These are phyloP conservation scores for Ilyonectria sp. DNA, from an alignment of 2,329 filamentous ascomycete genomes.

Conservation along the genomic window DNA sequence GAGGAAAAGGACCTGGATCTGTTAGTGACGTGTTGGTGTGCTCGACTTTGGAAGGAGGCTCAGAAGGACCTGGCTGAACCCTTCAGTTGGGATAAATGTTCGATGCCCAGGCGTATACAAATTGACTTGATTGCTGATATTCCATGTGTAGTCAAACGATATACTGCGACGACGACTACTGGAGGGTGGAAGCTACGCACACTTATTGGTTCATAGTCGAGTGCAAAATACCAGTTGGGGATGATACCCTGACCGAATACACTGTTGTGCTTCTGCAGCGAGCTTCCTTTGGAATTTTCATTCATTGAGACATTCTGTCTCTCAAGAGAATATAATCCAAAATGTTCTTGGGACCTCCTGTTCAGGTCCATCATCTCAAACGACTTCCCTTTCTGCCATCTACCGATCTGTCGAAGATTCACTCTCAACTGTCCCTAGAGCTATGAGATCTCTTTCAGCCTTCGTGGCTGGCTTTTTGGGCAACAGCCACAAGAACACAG, in stretches of 20 bases:
- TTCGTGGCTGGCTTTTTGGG: constrained; percentile 14
- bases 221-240: not conserved
- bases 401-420: not conserved
- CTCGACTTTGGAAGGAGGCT: constrained; percentile 47
- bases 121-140: not conserved
- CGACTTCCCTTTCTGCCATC: too few relatives aligned
- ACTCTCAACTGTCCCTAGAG: constrained; percentile 1
- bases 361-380: not conserved
- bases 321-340: not conserved
- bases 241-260: not conserved
- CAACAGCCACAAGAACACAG: constrained; percentile 9
- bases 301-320: not conserved
- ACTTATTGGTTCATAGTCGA: not conserved
- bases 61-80: constrained; percentile 38
- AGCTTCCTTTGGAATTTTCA: not conserved
- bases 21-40: constrained; percentile 48
- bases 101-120: not conserved
- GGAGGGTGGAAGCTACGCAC: not conserved
- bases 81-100: constrained; percentile 45
- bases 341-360: not conserved
- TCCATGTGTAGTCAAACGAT: not conserved
- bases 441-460: constrained; percentile 18
- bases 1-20: constrained; percentile 47
- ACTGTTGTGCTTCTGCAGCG: not conserved
- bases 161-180: not conserved